Evolutionary conservation across 2,329 filamentous ascomycete species (phyloP), one percentile per base, ranked within the genome.

Genomic region (Aspergillus phoenicis): DNA sequence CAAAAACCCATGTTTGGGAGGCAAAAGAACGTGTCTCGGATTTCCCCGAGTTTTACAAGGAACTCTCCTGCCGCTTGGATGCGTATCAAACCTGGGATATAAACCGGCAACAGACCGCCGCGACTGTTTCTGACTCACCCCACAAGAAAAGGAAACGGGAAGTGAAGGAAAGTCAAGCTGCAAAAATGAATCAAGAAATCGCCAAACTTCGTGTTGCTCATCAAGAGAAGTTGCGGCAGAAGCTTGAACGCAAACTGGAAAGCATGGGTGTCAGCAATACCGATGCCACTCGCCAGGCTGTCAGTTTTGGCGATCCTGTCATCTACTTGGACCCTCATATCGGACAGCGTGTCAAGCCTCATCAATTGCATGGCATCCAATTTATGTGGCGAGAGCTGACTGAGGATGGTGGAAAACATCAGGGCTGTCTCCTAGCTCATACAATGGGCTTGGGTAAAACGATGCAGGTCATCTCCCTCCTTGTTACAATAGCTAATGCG

Each of bases 391-490:
- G 92, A 66, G 89, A 94, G 64, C 80, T 97, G 48, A 85, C 94
- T 5, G 82, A 84, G 33, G 84, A 87, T 58, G 84, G 87, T 58
- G 78, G 82, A 4, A 78, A 80, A 5, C 82, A 83, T 17, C 88
- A 93, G 74, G 93, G 93, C 2, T 96, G 91, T 71, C 82, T 96
- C 11, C 81, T 97, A 20, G 90, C 93, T 5, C 93, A 97, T 73
- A 91, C 91, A 0, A 97, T 97, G 93, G 93, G 93, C 1, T 78
- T 97, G 2, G 93, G 93, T 15, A 97, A 97, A 78, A 96, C 93
- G 0, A 92, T 96, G 88, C 93, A 97, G 78, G 86, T 92, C 5
- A 91, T 97, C 61, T 90, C 91, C 0, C 79, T 97, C n/a, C 83
- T 97, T 5, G 84, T 90, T 15, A 88, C 91, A 0, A 85, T 97